Evolutionary conservation across 345 rosid genomes (phyloP).

Genomic region (Aegle marmelos): DNA sequence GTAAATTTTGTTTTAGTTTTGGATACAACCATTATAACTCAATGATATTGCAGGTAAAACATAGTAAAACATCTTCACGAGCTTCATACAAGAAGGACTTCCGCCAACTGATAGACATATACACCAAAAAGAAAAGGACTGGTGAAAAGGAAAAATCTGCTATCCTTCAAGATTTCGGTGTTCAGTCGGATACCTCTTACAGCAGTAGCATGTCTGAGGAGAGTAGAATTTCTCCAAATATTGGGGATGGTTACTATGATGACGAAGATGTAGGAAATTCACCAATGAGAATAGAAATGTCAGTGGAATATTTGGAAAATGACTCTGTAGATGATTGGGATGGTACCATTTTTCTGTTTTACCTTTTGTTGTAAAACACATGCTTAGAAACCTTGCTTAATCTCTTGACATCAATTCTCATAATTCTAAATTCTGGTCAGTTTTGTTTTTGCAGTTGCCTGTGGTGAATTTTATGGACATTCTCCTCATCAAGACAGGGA

Average conservation of each 20-base stretch:
- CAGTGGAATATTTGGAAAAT: constrained; percentile 73
- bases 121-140: constrained; percentile 37
- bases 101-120: constrained; percentile 46
- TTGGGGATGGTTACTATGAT: constrained; percentile 12
- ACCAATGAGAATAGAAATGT: constrained; percentile 38
- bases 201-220: constrained; percentile 26
- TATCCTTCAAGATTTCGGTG: constrained; percentile 25
- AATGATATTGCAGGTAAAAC: constrained; percentile 60
- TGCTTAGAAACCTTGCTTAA: not conserved
- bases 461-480: constrained; percentile 61
- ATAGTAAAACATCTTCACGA: constrained; percentile 65
- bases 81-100: constrained; percentile 65
- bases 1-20: not conserved
- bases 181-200: constrained; percentile 28
- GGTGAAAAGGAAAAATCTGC: constrained; percentile 26
- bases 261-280: constrained; percentile 40
- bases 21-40: not conserved
- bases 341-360: constrained; percentile 46
- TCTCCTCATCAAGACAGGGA: constrained; percentile 31
- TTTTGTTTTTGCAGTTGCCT: constrained; percentile 52
- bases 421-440: constrained; percentile 10
- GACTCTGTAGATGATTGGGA: constrained; percentile 84
- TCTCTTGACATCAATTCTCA: not conserved
- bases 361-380: constrained; percentile 1
- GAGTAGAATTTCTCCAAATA: constrained; percentile 12